Percentiles rank a stretch among this genome's conserved stretches.
These are phyloP conservation scores for Phytophthora cajani DNA, from an alignment of 352 stramenopile species.

Conservation along the genomic window DNA sequence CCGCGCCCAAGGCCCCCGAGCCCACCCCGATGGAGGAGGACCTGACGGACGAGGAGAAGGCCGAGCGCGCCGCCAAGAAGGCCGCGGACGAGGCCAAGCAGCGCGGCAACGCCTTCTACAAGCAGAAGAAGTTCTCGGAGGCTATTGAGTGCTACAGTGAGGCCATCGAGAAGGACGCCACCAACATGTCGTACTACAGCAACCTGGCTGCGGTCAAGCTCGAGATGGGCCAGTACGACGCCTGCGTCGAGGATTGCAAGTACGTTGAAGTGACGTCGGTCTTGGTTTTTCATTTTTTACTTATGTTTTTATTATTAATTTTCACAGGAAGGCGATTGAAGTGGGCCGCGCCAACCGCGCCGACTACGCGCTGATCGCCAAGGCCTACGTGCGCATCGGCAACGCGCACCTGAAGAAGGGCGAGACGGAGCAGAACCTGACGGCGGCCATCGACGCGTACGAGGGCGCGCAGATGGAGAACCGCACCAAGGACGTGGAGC, in stretches of 20 bases:
- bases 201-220: constrained; percentile 98
- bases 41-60: constrained; percentile 86
- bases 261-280: constrained; percentile 32
- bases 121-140: constrained; percentile 96
- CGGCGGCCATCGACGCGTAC: constrained; percentile 87
- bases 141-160: constrained; percentile 96
- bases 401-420: constrained; percentile 97
- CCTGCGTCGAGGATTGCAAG: constrained; percentile 94
- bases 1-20: constrained; percentile 40
- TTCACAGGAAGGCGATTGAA: constrained; percentile 92
- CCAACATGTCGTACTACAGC: constrained; percentile 97
- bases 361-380: constrained; percentile 97
- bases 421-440: constrained; percentile 87
- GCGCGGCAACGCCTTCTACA: constrained; percentile 97
- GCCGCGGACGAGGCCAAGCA: constrained; percentile 93
- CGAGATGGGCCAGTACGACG: constrained; percentile 95
- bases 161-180: constrained; percentile 94
- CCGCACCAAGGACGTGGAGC: constrained; percentile 93
- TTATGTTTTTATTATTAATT: not conserved
- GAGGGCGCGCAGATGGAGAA: constrained; percentile 89
- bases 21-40: constrained; percentile 87
- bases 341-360: constrained; percentile 94
- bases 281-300: constrained; percentile 32
- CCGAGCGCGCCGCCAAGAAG: constrained; percentile 62
- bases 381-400: constrained; percentile 95